Percentiles rank a stretch among this genome's conserved stretches.
Evolutionary conservation across 2,329 filamentous ascomycete species (phyloP).

Genomic region (Cladophialophora psammophila): DNA sequence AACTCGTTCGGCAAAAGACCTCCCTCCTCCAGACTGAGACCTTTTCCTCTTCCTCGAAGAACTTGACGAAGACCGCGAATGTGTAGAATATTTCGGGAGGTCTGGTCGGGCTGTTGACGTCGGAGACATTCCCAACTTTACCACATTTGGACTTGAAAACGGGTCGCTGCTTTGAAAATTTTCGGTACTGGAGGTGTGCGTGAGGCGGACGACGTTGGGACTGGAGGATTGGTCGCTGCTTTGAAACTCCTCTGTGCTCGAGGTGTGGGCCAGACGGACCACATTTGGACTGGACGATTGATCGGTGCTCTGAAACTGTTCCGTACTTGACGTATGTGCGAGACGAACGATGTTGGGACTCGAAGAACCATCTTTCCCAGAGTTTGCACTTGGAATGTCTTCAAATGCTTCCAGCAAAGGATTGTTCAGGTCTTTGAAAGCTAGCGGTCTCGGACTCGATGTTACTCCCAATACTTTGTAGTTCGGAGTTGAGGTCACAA

Average conservation of each 20-base stretch:
- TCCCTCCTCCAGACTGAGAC: constrained; percentile 24
- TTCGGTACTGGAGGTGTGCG: constrained; percentile 47
- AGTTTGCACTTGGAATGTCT: constrained; percentile 20
- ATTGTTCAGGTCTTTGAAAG: constrained; percentile 25
- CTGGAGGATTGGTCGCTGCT: constrained; percentile 45
- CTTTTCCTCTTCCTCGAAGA: constrained; percentile 42
- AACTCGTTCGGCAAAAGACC: constrained; percentile 27
- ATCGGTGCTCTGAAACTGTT: constrained; percentile 20
- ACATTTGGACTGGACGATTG: constrained; percentile 28
- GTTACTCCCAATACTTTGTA: constrained; percentile 34
- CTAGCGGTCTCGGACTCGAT: constrained; percentile 29
- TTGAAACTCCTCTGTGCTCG: constrained; percentile 42
- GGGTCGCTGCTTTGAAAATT: constrained; percentile 27
- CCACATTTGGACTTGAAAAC: constrained; percentile 39
- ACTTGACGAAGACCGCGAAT: constrained; percentile 51
- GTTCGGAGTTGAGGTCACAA: constrained; percentile 37
- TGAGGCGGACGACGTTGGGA: constrained; percentile 51
- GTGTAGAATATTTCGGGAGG: constrained; percentile 45
- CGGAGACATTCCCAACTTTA: constrained; percentile 50
- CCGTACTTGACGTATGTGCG: constrained; percentile 48
- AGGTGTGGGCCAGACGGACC: constrained; percentile 48
- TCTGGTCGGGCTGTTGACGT: constrained; percentile 38
- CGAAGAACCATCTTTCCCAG: constrained; percentile 43
- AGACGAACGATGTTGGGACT: constrained; percentile 52
- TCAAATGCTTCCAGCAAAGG: constrained; percentile 27